These are phyloP conservation scores for Butyriboletus appendiculatus DNA, from an alignment of 1,284 basidiomycete genomes.

Conservation along the genomic window DNA sequence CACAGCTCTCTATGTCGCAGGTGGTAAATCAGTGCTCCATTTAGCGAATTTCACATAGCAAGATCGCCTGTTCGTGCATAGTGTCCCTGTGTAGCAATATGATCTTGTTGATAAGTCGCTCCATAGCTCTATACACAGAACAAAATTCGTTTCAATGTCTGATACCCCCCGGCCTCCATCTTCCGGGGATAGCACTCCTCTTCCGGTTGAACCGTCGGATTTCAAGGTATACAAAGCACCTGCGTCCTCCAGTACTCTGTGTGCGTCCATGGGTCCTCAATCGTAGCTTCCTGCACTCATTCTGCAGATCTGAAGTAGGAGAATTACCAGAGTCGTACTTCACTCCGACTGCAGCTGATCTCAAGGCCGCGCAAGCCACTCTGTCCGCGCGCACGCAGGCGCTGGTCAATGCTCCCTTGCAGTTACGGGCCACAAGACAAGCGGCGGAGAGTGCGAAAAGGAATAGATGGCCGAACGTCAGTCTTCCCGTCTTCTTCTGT, in stretches of 20 bases:
- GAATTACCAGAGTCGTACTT: conserved; percentile 74
- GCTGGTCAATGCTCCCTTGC: conserved; percentile 76
- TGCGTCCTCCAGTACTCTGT: conserved; percentile 10
- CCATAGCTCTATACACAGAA: conserved; percentile 17
- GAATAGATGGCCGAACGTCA: conserved; percentile 72
- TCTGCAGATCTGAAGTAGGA: conserved; percentile 24
- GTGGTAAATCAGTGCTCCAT: neutral
- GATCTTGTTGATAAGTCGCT: conserved; percentile 18
- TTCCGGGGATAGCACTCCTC: neutral
- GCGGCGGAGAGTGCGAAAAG: conserved; percentile 60
- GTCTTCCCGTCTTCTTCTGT: conserved; percentile 22
- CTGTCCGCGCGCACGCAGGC: conserved; percentile 63
- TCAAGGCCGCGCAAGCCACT: conserved; percentile 68
- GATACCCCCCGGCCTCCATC: conserved; percentile 18
- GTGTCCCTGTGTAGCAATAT: conserved; percentile 13
- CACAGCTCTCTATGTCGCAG: conserved; percentile 5
- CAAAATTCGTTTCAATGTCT: conserved; percentile 26
- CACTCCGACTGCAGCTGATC: conserved; percentile 70
- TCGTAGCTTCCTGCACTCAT: conserved; percentile 10
- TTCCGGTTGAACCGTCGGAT: conserved; percentile 13
- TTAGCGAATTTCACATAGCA: conserved; percentile 7
- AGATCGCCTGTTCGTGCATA: conserved; percentile 14
- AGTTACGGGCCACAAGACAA: conserved; percentile 69
- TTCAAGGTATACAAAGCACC: conserved; percentile 55
- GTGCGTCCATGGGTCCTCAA: conserved; percentile 27